Percentiles rank a stretch among this genome's conserved stretches.
These are phyloP conservation scores for Metarhizium robertsii DNA, from an alignment of 2,329 filamentous ascomycete species.

Conservation along the genomic window DNA sequence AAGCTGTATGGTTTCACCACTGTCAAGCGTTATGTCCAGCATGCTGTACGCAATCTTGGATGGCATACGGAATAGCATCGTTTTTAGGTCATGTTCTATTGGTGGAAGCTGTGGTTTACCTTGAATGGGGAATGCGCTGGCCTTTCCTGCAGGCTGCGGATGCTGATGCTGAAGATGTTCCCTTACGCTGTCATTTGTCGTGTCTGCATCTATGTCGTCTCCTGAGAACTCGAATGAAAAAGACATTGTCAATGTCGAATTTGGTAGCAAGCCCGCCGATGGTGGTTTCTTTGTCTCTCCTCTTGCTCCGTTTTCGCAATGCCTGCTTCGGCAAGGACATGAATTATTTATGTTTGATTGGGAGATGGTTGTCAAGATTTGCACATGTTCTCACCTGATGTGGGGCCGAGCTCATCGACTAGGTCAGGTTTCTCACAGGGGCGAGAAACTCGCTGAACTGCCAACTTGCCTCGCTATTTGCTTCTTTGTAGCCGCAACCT, in stretches of 20 bases:
- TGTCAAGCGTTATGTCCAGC: slow-evolving; percentile 48
- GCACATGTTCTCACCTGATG: too few relatives aligned
- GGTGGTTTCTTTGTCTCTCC: not conserved
- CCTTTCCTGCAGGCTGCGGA: slow-evolving; percentile 14
- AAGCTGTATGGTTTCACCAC: slow-evolving; percentile 42
- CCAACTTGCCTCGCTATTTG: too few relatives aligned
- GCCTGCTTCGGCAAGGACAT: too few relatives aligned
- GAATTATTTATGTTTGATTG: too few relatives aligned
- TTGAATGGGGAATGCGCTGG: slow-evolving; percentile 50
- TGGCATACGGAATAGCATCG: slow-evolving; percentile 51
- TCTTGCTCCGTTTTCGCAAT: not conserved
- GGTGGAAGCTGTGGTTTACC: slow-evolving; percentile 51
- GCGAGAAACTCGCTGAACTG: too few relatives aligned
- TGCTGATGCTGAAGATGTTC: slow-evolving; percentile 1
- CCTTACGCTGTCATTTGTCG: not conserved
- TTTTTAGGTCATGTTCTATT: slow-evolving; percentile 37
- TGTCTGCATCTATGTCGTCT: slow-evolving; percentile 50
- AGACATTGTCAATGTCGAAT: slow-evolving; percentile 23
- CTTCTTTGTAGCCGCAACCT: too few relatives aligned
- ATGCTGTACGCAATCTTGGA: slow-evolving; percentile 64
- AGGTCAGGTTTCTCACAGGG: too few relatives aligned
- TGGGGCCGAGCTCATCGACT: too few relatives aligned
- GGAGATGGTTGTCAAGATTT: too few relatives aligned
- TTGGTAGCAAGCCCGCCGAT: not conserved
- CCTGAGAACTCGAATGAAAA: slow-evolving; percentile 55